Base-by-base conservation (phyloP, 116 monocot genomes). In the Cymodocea nodosa region DNA sequence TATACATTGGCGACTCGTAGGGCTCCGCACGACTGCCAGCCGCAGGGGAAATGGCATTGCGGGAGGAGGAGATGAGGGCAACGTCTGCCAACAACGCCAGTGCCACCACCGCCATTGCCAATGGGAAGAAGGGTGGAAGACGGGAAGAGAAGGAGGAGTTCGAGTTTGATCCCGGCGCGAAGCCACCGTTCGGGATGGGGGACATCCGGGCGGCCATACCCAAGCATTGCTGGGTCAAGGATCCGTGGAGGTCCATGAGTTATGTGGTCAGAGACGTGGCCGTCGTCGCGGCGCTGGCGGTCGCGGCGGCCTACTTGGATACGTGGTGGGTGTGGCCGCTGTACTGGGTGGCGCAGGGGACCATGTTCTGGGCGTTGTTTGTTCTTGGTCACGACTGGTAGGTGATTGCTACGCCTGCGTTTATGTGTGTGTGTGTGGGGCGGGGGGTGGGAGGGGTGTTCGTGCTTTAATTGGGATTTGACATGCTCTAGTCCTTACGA, bases 311-410 rank as follows among this genome's bases (percentile, higher is more conserved):
- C 8, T 24, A 20, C 13, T 15, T 77, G 8, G 54, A 77, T 67
- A 59, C 49, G 36, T 70, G 66, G 73, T 54, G 55, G 17, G 66
- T 65, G 9, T 81, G 81, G 81, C 67, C 70, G 9, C 58, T 77
- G 17, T 81, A 81, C 20, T 81, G 73, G 77, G 49, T 73, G 0
- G 66, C 67, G 6, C 82, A 82, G 65, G 82, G 82, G 44, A 82
- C 82, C 63, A 77, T 82, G 74, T 82, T 78, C 62, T 82, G 82
- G 78, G 82, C 82, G 18, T 61, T 82, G 24, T 82, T 82, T 57
- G 77, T 78, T 8, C 70, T 82, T 18, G 82, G 82, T 24, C 82
- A 81, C 36, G 80, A 81, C 30, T 81, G 80, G 80, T 81, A 72
- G n/a, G n/a, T n/a, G n/a, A 52, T 39, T 49, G 23, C 66, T 35